Evolutionary conservation across 2,329 filamentous ascomycete genomes (phyloP), one percentile per base, ranked within the genome.

Genomic region (Neonectria faginata): DNA sequence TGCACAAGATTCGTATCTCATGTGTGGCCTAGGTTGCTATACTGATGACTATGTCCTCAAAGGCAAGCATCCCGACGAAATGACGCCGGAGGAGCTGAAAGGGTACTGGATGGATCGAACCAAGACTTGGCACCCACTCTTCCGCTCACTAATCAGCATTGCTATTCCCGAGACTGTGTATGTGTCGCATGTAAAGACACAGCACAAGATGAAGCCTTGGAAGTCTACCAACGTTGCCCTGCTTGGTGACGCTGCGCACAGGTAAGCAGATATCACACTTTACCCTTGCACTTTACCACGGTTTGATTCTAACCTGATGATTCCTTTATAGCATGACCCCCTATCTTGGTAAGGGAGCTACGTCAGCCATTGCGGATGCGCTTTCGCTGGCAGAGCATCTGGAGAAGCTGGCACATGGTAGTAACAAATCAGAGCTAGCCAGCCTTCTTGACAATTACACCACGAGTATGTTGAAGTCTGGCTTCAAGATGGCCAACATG

Each of bases 21-120:
- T 59, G 57, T 59, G 47, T 33, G 57, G 57, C 25, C 8, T 59
- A n/a, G 57, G 57, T 18, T 59, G 57, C 18, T 52, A 59, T 25
- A 59, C 47, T 5, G 36, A 53, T 2, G 57, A 59, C n/a, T 59
- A 27, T 14, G 22, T 52, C 33, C 22, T n/a, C 14, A 31, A 44
- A 33, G 47, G 47, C n/a, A 59, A 59, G 18, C 57, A 59, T 11
- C 20, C 57, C 8, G 57, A 59, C 31, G 36, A 59, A 5, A 59
- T 59, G 57, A 52, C 36, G 5, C 47, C 57, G 1, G 57, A 59
- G 16, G 57, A 59, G 22, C 20, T 59, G 39, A 59, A 59, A 22
- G 31, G 5, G 3, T 52, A 18, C 25, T 59, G 57, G 36, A 42
- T 36, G 33, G 33, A 36, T 16, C 33, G 57, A 10, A 45, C 57